Evolutionary conservation across 2,329 filamentous ascomycete genomes (phyloP), one percentile per base, ranked within the genome.

Genomic region (Pezicula radicicola): DNA sequence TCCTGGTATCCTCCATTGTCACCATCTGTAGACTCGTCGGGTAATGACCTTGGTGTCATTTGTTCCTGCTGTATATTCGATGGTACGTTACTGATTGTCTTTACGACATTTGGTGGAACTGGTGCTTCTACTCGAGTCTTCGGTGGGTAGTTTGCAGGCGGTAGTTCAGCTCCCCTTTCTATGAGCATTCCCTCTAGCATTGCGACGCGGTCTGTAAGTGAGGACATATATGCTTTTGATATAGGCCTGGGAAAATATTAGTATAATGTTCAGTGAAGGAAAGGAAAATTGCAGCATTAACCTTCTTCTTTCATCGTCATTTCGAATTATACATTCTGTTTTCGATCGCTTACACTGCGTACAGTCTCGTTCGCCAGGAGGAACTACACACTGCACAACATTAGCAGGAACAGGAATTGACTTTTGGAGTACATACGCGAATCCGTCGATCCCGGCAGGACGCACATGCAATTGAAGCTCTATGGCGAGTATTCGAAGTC

Each of bases 201-300:
- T 7, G 71, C 67, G 41, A 81, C 78, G 4, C 79, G 72, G 21
- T 78, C 76, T n/a, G 77, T 78, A 10, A 82, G 67, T 1, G 77
- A 81, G 39, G 75, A 76, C 73, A 80, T 80, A 63, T 81, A 82
- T 49, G 79, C 79, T 62, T 80, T 77, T 18, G 78, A 81, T 33
- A 81, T 80, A 7, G 79, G 79, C 36, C 78, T 81, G 42, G 28
- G 48, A 33, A 49, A 10, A 15, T n/a, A 36, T 54, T 10, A 56
- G 60, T 49, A 21, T 21, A 13, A 19, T 44, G 50, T 53, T 19
- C 15, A 12, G 5, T 18, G 3, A 10, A 27, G 3, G 1, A 10
- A n/a, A 36, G 15, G 19, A 25, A 15, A n/a, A n/a, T 18, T 7
- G n/a, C 3, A 16, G 18, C 15, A 66, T 72, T 39, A 61, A 79